Conservation (phyloP, 2,329 filamentous ascomycete genomes). For the Sporothrix pallida region DNA sequence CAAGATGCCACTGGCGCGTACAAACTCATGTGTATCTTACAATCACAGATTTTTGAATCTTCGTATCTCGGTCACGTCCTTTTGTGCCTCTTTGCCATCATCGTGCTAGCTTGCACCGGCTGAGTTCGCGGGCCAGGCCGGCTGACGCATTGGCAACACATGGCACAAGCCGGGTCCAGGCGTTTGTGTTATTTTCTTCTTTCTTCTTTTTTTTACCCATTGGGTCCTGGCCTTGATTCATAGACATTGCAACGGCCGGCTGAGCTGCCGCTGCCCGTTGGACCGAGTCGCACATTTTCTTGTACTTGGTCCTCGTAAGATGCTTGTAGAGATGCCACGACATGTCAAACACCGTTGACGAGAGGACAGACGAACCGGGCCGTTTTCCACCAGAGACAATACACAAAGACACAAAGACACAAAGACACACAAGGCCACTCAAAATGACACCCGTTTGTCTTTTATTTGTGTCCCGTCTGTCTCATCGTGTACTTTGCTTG, state of each 20-base stretch:
- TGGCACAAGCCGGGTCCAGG: constrained; percentile 10
- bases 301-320: too few relatives aligned
- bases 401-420: not conserved
- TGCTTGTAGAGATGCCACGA: not conserved
- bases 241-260: constrained; percentile 16
- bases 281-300: not conserved
- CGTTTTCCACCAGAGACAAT: constrained; percentile 5
- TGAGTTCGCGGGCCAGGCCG: constrained; percentile 18
- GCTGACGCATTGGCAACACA: constrained; percentile 18
- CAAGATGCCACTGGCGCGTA: not conserved
- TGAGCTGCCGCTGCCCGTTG: not conserved
- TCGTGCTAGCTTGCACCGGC: not conserved
- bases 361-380: constrained; percentile 21
- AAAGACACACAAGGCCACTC: not conserved
- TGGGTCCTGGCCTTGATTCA: not conserved
- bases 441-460: constrained; percentile 21
- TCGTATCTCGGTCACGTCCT: not conserved
- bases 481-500: constrained; percentile 21
- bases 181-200: not conserved
- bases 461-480: not conserved
- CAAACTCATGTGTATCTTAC: too few relatives aligned
- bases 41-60: too few relatives aligned
- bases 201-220: too few relatives aligned
- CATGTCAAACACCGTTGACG: constrained; percentile 16
- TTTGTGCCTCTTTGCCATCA: not conserved